Conservation (phyloP, 2,329 filamentous ascomycete species). For the Alternaria postmessia region DNA sequence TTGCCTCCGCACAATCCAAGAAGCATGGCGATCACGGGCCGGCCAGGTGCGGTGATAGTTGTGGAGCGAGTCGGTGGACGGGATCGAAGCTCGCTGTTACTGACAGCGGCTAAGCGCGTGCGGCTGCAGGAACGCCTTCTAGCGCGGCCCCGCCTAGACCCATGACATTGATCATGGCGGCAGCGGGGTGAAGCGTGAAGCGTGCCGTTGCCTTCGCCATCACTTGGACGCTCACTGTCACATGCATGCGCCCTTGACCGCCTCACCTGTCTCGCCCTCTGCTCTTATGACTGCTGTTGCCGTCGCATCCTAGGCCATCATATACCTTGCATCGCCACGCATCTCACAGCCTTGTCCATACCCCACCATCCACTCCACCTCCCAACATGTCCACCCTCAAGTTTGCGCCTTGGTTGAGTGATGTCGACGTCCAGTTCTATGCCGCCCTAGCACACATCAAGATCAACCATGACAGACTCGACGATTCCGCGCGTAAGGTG, state of each 20-base stretch:
- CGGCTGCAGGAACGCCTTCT: conserved; percentile 39
- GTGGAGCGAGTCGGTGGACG: neutral
- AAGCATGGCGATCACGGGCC: conserved; percentile 63
- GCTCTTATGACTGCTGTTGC: conserved; percentile 31
- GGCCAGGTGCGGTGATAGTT: neutral
- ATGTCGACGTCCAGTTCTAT: conserved; percentile 96
- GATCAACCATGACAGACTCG: conserved; percentile 95
- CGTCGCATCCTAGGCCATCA: conserved; percentile 7
- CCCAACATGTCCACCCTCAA: conserved; percentile 60
- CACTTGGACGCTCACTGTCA: conserved; percentile 29
- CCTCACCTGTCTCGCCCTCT: conserved; percentile 30
- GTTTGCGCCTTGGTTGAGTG: conserved; percentile 90
- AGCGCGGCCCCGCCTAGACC: conserved; percentile 21
- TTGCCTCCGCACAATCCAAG: conserved; percentile 71
- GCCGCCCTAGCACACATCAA: conserved; percentile 90
- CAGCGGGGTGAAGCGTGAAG: conserved; percentile 12
- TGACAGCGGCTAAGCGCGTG: conserved; percentile 11
- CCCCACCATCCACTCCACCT: conserved; percentile 5
- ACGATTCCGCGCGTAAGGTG: conserved; percentile 87
- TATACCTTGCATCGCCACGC: conserved; percentile 5
- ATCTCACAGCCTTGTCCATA: conserved; percentile 1
- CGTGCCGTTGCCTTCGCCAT: conserved; percentile 1
- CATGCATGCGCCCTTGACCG: conserved; percentile 33
- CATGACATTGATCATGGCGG: conserved; percentile 13
- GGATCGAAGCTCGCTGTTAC: neutral